A percentile compares a stretch with the other conserved stretches of the same genome.
phyloP scores from a whole-genome alignment of 2,329 filamentous ascomycete species.

The Diplodia intermedia region DNA sequence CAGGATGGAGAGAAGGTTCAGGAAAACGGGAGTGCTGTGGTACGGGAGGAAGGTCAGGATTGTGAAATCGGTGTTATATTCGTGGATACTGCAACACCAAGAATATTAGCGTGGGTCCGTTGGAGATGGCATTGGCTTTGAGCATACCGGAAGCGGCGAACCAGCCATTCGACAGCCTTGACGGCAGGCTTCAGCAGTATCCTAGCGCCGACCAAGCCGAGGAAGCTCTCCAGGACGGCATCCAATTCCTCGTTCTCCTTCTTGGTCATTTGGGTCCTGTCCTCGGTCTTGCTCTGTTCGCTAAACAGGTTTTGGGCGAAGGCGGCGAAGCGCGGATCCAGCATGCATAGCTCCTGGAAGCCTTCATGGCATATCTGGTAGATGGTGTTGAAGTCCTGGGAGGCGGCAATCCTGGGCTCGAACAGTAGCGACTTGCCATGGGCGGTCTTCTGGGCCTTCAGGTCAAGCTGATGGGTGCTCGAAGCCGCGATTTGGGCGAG shows the following conservation, averaged over 20 bases:
- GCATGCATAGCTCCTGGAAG: slow-evolving; percentile 86
- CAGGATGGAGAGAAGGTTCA: slow-evolving; percentile 85
- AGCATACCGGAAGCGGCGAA: slow-evolving; percentile 80
- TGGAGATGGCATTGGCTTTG: slow-evolving; percentile 38
- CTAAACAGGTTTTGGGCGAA: slow-evolving; percentile 87
- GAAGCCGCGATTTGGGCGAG: slow-evolving; percentile 89
- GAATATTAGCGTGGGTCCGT: slow-evolving; percentile 13
- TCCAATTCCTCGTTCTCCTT: slow-evolving; percentile 84
- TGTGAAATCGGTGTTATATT: slow-evolving; percentile 81
- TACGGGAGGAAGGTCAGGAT: slow-evolving; percentile 91
- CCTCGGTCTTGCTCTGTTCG: slow-evolving; percentile 88
- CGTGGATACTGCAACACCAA: slow-evolving; percentile 72
- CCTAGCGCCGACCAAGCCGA: slow-evolving; percentile 77
- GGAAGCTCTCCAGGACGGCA: slow-evolving; percentile 77
- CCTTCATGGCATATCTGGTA: slow-evolving; percentile 87
- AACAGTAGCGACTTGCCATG: slow-evolving; percentile 97
- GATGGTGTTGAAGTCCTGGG: slow-evolving; percentile 88
- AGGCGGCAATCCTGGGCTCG: slow-evolving; percentile 80
- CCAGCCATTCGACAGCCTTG: slow-evolving; percentile 92
- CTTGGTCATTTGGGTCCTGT: slow-evolving; percentile 82
- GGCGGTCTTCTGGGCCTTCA: slow-evolving; percentile 89
- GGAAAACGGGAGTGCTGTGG: slow-evolving; percentile 83
- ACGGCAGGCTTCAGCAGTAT: slow-evolving; percentile 85
- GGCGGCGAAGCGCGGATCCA: slow-evolving; percentile 78
- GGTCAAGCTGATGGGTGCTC: slow-evolving; percentile 87